Evolutionary conservation across 306 rosid species (phyloP).

Genomic region (Cicer bijugum): DNA sequence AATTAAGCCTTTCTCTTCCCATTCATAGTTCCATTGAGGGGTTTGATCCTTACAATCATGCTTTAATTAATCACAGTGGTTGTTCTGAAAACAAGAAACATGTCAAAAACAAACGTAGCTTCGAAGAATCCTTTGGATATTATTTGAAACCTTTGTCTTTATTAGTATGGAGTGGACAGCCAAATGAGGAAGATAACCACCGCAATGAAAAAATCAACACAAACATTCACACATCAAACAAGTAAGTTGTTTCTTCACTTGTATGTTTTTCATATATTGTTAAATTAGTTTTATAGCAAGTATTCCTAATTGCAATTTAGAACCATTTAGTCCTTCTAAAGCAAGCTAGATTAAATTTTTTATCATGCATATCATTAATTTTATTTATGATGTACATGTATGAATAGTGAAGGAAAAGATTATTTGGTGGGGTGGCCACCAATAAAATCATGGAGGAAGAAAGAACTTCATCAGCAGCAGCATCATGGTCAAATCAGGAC

Average conservation of each 20-base stretch:
- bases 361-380: neutral
- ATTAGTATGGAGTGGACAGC: conserved; percentile 69
- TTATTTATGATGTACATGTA: neutral
- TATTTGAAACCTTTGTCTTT: conserved; percentile 50
- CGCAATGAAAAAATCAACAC: conserved; percentile 47
- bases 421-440: conserved; percentile 92
- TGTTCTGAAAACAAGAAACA: conserved; percentile 42
- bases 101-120: conserved; percentile 61
- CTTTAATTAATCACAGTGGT: neutral
- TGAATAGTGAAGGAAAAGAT: conserved; percentile 51
- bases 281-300: no score
- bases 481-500: conserved; percentile 42
- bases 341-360: neutral
- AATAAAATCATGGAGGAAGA: conserved; percentile 74
- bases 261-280: neutral
- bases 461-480: conserved; percentile 51
- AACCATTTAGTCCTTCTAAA: no score
- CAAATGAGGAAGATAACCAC: conserved; percentile 70
- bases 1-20: conserved; percentile 60
- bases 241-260: conserved; percentile 53
- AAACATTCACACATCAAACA: conserved; percentile 44
- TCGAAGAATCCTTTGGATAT: conserved; percentile 59
- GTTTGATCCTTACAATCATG: conserved; percentile 44
- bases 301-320: no score
- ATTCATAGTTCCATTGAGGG: conserved; percentile 46